These are phyloP conservation scores for Colletotrichum simmondsii DNA, from an alignment of 2,329 filamentous ascomycete species.

Conservation along the genomic window DNA sequence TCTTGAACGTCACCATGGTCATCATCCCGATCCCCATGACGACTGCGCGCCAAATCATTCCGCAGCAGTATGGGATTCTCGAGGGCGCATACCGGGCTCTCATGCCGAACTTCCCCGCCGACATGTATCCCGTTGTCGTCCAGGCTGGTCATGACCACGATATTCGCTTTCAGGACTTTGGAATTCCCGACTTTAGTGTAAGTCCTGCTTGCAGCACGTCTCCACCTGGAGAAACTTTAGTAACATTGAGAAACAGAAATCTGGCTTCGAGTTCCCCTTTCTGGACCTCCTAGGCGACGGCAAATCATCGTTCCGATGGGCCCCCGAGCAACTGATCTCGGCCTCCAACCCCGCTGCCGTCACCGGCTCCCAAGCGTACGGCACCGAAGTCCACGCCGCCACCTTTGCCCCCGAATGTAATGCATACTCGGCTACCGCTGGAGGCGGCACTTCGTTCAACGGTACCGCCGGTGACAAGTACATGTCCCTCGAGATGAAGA, in stretches of 20 bases:
- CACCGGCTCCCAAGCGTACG: conserved; percentile 57
- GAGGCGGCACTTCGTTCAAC: conserved; percentile 35
- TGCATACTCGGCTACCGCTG: conserved; percentile 51
- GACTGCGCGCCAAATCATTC: conserved; percentile 58
- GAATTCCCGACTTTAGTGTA: conserved; percentile 60
- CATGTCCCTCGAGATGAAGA: conserved; percentile 36
- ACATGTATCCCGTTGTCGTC: conserved; percentile 64
- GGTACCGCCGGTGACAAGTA: conserved; percentile 23
- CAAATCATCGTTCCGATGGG: conserved; percentile 62
- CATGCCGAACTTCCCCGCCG: conserved; percentile 59
- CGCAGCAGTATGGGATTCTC: conserved; percentile 59
- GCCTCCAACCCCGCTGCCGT: conserved; percentile 54
- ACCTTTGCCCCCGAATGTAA: conserved; percentile 59
- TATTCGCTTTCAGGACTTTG: conserved; percentile 52
- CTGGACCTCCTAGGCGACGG: conserved; percentile 62
- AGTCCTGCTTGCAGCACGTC: conserved; percentile 39
- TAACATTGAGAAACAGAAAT: conserved; percentile 48
- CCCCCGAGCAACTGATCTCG: conserved; percentile 58
- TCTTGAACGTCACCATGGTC: conserved; percentile 63
- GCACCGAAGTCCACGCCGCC: conserved; percentile 53
- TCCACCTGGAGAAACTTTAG: not conserved
- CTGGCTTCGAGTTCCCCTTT: conserved; percentile 66
- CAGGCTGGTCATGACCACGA: conserved; percentile 63
- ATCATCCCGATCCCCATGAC: conserved; percentile 62
- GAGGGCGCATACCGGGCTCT: conserved; percentile 58